phyloP scores from a whole-genome alignment of 371 early-diverging fungal genomes.

The Synchytrium microbalum region DNA sequence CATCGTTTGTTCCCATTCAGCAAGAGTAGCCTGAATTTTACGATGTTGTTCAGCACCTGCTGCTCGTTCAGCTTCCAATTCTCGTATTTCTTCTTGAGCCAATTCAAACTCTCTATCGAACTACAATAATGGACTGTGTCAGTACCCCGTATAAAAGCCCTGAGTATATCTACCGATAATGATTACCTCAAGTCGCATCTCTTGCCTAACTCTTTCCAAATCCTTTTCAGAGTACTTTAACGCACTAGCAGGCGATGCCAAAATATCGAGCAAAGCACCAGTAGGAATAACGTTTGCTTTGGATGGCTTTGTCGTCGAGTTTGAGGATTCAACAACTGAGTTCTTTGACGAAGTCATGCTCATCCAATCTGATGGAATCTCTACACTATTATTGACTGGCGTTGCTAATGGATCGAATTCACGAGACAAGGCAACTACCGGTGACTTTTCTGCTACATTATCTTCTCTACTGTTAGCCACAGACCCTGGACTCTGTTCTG shows the following conservation, averaged over 20 bases:
- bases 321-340: neutral
- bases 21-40: constrained; percentile 17
- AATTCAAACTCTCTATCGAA: constrained; percentile 32
- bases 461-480: too few species aligned
- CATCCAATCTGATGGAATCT: constrained; percentile 16
- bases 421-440: too few species aligned
- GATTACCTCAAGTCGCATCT: constrained; percentile 18
- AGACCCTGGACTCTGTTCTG: too few species aligned
- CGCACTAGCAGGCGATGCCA: constrained; percentile 20
- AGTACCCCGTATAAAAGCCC: neutral
- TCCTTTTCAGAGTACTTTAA: constrained; percentile 24
- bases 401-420: constrained; percentile 16
- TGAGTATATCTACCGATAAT: neutral
- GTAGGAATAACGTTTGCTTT: neutral
- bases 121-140: constrained; percentile 6
- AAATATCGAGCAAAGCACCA: constrained; percentile 20
- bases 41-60: constrained; percentile 9
- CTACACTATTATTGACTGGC: too few species aligned
- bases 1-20: constrained; percentile 26
- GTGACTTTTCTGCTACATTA: too few species aligned
- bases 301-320: neutral
- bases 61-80: constrained; percentile 11
- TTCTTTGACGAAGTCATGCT: too few species aligned
- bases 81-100: constrained; percentile 25
- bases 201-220: constrained; percentile 11